Base-by-base conservation (phyloP, 306 rosid genomes). In the Hippophae gyantsensis region DNA sequence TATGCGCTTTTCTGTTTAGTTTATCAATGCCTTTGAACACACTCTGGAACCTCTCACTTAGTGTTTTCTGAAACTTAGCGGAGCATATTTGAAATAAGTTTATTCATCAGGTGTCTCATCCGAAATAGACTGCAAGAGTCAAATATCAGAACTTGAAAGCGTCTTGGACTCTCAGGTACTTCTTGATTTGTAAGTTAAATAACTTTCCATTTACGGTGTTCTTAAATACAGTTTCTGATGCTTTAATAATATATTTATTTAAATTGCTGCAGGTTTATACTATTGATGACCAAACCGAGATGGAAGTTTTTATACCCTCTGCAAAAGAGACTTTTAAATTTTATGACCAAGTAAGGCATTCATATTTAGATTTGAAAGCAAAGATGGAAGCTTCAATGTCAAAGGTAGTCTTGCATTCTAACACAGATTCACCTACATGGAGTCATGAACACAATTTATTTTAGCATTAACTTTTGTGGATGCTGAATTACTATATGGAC, bases 151-250 rank as follows among this genome's bases (percentile, higher is more conserved):
- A 45, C 96, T 92, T 58, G 98, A 92, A 78, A 73, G 62, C 58
- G 74, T 72, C 72, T 60, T 92, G 83, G 96, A 87, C 65, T 81
- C 93, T 5, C 76, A 72, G 95, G 98, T 83, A 78, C 67, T 54
- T 47, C 3, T 12, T 25, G 26, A 14, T 46, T 56, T 56, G 56
- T 6, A 42, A 56, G 14, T 56, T 25, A 42, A 64, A 55, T 58
- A 55, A 60, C 52, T 42, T 26, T 40, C 58, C 56, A 52, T 38
- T 32, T 60, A 58, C 65, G 41, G 62, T 51, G 8, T 55, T 57
- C 56, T 56, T 60, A 58, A 63, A 64, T 32, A 26, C 59, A 41
- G 42, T 51, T 51, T 11, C 42, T 27, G 58, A 48, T 52, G 42
- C 54, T 52, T 46, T 55, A 32, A 51, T 47, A 43, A 65, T 13